phyloP scores from a whole-genome alignment of 2,329 filamentous ascomycete genomes.

The Penicillium sp. region DNA sequence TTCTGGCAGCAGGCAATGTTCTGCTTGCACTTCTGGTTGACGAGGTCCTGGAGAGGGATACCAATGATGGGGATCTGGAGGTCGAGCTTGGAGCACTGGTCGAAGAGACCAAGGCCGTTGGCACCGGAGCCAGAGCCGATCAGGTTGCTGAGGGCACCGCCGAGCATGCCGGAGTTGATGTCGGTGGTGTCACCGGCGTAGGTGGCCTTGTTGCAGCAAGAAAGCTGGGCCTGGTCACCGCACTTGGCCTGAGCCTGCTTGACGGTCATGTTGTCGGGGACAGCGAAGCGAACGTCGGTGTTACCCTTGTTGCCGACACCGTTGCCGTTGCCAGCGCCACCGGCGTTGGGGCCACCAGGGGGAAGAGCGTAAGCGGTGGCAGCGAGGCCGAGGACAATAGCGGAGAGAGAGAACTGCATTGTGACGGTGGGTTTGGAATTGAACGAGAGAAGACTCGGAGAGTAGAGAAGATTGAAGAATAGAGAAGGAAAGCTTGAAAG shows the following conservation, averaged over 20 bases:
- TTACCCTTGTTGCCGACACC: constrained; percentile 28
- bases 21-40: constrained; percentile 36
- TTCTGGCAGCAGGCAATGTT: constrained; percentile 37
- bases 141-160: constrained; percentile 29
- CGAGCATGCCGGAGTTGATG: constrained; percentile 27
- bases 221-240: constrained; percentile 32
- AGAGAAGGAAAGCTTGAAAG: constrained; percentile 23
- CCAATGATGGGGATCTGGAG: constrained; percentile 24
- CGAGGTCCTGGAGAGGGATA: constrained; percentile 25
- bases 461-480: constrained; percentile 4
- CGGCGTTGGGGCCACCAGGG: constrained; percentile 11
- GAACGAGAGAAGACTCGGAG: constrained; percentile 23
- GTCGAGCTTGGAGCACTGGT: constrained; percentile 37
- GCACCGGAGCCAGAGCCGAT: constrained; percentile 29
- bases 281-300: constrained; percentile 28
- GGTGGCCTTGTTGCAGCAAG: constrained; percentile 35
- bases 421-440: constrained; percentile 27
- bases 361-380: constrained; percentile 28
- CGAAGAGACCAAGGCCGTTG: constrained; percentile 32
- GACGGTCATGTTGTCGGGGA: constrained; percentile 27
- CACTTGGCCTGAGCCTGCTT: constrained; percentile 35
- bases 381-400: constrained; percentile 30
- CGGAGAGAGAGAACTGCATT: constrained; percentile 33
- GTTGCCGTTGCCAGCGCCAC: constrained; percentile 19
- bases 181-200: constrained; percentile 30